Conservation (phyloP, 2,329 filamentous ascomycete species). For the Fusarium heterosporum region DNA sequence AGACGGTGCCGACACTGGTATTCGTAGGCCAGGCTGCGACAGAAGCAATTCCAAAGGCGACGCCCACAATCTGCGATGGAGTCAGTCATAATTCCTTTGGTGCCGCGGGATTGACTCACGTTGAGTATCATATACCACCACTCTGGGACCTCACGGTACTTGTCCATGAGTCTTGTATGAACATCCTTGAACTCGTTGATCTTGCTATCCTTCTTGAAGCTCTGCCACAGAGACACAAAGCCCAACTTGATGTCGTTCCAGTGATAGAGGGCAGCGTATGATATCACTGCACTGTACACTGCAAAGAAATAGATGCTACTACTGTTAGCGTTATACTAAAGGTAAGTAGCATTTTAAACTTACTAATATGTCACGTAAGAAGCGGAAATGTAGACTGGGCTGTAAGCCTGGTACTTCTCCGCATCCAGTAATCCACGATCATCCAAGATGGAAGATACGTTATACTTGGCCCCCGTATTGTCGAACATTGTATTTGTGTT, state of each 20-base stretch:
- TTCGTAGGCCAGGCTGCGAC: constrained; percentile 57
- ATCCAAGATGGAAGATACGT: constrained; percentile 59
- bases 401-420: constrained; percentile 53
- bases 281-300: constrained; percentile 50
- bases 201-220: constrained; percentile 26
- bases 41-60: constrained; percentile 52
- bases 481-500: constrained; percentile 61
- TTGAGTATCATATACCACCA: constrained; percentile 56
- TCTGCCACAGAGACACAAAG: constrained; percentile 40
- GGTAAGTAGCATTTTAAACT: accelerated
- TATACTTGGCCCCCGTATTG: constrained; percentile 57
- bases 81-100: not conserved
- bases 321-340: accelerated
- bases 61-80: constrained; percentile 36
- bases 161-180: constrained; percentile 57
- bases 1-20: constrained; percentile 57
- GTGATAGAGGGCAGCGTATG: constrained; percentile 53
- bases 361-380: constrained; percentile 41
- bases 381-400: constrained; percentile 49
- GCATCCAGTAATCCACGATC: constrained; percentile 49
- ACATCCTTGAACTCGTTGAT: constrained; percentile 53
- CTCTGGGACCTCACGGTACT: constrained; percentile 60
- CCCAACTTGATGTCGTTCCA: constrained; percentile 51
- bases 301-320: constrained; percentile 40
- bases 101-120: not conserved